Conservation (phyloP, 768 basidiomycete genomes). For the Neoboletus subvelutipes region DNA sequence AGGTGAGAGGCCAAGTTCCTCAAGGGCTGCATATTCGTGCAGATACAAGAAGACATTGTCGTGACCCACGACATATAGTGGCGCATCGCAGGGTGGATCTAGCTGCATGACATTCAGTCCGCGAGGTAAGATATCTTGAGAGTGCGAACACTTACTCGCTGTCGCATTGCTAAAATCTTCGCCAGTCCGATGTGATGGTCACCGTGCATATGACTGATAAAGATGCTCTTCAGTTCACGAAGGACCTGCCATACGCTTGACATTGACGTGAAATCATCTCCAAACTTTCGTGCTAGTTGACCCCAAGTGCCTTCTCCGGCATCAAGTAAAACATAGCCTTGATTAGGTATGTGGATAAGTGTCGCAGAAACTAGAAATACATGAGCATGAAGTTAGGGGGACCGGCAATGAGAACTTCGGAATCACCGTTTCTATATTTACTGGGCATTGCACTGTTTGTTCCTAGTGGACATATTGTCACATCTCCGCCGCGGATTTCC, state of each 20-base stretch:
- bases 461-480: slow-evolving; percentile 75
- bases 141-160: slow-evolving; percentile 43
- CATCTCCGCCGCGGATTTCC: slow-evolving; percentile 52
- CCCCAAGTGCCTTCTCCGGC: slow-evolving; percentile 93
- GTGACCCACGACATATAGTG: slow-evolving; percentile 70
- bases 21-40: slow-evolving; percentile 66
- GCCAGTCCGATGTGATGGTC: slow-evolving; percentile 90
- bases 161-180: slow-evolving; percentile 69
- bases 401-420: slow-evolving; percentile 10
- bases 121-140: neutral
- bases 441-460: slow-evolving; percentile 86
- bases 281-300: slow-evolving; percentile 79
- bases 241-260: slow-evolving; percentile 57
- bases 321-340: slow-evolving; percentile 80
- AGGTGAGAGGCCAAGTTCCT: slow-evolving; percentile 64
- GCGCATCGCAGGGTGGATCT: slow-evolving; percentile 54
- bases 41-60: slow-evolving; percentile 63
- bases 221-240: slow-evolving; percentile 74
- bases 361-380: slow-evolving; percentile 64
- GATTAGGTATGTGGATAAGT: slow-evolving; percentile 68
- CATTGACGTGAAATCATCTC: slow-evolving; percentile 39
- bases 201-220: slow-evolving; percentile 86
- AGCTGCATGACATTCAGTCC: slow-evolving; percentile 45
- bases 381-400: neutral
- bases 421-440: slow-evolving; percentile 81